phyloP scores from a whole-genome alignment of 768 basidiomycete species.

The Russula abietina region DNA sequence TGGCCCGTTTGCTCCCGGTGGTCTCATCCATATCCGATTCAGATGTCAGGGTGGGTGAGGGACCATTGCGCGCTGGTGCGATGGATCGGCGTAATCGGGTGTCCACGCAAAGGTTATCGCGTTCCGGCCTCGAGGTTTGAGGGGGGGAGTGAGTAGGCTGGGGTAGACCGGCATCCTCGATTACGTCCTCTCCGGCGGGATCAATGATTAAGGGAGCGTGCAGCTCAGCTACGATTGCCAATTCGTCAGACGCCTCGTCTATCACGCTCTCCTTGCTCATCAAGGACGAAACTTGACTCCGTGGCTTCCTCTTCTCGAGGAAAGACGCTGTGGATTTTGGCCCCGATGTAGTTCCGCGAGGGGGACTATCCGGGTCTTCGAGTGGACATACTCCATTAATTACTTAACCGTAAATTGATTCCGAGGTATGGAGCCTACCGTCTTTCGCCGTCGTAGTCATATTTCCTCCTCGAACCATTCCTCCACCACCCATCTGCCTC shows the following conservation, averaged over 20 bases:
- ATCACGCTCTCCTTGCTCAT: neutral
- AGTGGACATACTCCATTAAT: slow-evolving; percentile 19
- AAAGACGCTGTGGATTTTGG: slow-evolving; percentile 2
- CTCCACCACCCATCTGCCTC: slow-evolving; percentile 16
- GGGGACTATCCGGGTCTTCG: slow-evolving; percentile 12
- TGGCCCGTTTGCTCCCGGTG: neutral
- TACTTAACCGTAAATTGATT: slow-evolving; percentile 22
- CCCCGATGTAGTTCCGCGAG: slow-evolving; percentile 10
- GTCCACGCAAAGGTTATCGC: neutral
- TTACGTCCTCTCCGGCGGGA: neutral
- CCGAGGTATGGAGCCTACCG: slow-evolving; percentile 24
- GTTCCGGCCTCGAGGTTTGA: neutral
- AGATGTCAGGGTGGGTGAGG: slow-evolving; percentile 2
- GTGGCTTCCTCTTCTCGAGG: slow-evolving; percentile 10
- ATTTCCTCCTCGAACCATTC: slow-evolving; percentile 19
- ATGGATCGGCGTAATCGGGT: neutral
- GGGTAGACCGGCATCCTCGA: neutral
- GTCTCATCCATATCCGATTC: slow-evolving; percentile 10
- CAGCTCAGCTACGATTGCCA: slow-evolving; percentile 13
- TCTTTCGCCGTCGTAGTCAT: slow-evolving; percentile 18
- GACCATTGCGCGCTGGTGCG: neutral
- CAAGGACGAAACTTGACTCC: slow-evolving; percentile 8
- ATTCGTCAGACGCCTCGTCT: slow-evolving; percentile 15
- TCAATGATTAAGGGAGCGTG: slow-evolving; percentile 11
- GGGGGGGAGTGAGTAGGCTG: neutral